Conservation (phyloP, 139 green algal species). For the Volvox reticuliferus region DNA sequence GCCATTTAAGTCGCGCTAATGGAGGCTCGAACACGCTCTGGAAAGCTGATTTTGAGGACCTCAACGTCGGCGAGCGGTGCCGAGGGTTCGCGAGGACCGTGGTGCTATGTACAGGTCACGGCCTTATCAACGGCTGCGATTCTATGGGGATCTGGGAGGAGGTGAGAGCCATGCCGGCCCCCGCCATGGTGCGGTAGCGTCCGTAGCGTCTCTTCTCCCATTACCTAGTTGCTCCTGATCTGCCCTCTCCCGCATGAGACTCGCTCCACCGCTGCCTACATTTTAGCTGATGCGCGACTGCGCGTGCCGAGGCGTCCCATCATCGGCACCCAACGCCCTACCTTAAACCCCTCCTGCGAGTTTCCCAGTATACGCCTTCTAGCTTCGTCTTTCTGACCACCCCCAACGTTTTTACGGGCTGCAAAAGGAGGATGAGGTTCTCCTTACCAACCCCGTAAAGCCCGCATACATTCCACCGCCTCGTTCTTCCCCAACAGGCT, state of each 20-base stretch:
- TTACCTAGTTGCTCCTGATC: background rate
- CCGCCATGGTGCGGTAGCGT: background rate
- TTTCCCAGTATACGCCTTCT: background rate
- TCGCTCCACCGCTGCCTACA: background rate
- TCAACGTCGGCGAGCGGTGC: background rate
- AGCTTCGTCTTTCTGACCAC: background rate
- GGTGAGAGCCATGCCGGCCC: background rate
- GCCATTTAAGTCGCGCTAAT: background rate
- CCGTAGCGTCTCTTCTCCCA: background rate
- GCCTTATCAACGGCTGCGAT: background rate
- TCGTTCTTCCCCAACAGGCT: background rate
- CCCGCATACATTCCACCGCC: background rate
- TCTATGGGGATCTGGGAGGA: background rate
- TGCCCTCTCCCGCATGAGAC: background rate
- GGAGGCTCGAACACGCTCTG: background rate
- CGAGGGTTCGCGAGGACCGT: background rate
- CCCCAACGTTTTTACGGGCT: too few relatives aligned
- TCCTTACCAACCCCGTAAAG: background rate
- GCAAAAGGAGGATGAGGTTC: background rate
- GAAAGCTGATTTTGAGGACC: background rate
- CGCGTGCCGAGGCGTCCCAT: background rate
- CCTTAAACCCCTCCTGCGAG: background rate
- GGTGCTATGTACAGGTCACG: background rate
- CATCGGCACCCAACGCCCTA: background rate
- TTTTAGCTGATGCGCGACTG: background rate